Evolutionary conservation across 495 filamentous ascomycete species (phyloP).

Genomic region (Hypoxylon cercidicola): DNA sequence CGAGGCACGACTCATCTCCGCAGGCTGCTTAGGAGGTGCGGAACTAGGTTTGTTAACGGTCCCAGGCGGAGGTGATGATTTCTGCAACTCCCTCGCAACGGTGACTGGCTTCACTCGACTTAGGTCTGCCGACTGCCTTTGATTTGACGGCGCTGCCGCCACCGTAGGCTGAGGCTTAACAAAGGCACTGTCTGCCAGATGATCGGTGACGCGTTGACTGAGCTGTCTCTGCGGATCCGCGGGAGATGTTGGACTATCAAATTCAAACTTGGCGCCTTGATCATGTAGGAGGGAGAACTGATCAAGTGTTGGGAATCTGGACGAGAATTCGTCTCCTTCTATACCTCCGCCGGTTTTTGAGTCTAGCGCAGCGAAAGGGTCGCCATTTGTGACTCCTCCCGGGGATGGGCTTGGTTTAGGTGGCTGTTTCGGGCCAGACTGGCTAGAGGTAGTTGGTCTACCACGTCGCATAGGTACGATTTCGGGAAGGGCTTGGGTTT

Average conservation of each 20-base stretch:
- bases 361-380: constrained; percentile 92
- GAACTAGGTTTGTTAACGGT: constrained; percentile 49
- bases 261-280: constrained; percentile 87
- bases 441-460: constrained; percentile 69
- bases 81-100: constrained; percentile 21
- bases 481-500: constrained; percentile 81
- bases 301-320: constrained; percentile 89
- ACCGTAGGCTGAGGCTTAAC: constrained; percentile 58
- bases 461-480: constrained; percentile 95
- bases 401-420: constrained; percentile 81
- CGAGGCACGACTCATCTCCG: constrained; percentile 60
- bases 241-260: constrained; percentile 65
- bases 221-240: constrained; percentile 68
- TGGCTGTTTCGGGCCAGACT: constrained; percentile 49
- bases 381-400: constrained; percentile 72
- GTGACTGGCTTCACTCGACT: constrained; percentile 41
- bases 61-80: constrained; percentile 36
- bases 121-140: constrained; percentile 50
- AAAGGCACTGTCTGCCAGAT: constrained; percentile 91
- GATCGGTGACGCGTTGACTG: constrained; percentile 79
- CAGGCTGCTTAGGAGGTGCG: constrained; percentile 49
- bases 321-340: constrained; percentile 79
- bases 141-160: constrained; percentile 34
- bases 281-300: constrained; percentile 93
- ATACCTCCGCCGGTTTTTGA: constrained; percentile 63